Base-by-base conservation (phyloP, 345 rosid genomes). In the Lepidium sativum region DNA sequence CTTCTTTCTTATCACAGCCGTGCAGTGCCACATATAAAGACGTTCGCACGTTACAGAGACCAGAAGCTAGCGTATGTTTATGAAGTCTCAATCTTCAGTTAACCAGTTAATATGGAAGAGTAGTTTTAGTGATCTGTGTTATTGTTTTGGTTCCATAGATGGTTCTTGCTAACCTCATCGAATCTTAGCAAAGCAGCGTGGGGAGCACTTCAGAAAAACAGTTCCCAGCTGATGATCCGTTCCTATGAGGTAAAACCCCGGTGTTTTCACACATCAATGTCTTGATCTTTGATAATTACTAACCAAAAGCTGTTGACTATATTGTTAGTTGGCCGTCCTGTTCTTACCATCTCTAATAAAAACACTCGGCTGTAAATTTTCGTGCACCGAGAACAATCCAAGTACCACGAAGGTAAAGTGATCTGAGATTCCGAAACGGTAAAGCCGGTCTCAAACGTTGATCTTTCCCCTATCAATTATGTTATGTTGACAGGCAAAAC, bases 131-230 rank as follows among this genome's bases (percentile, higher is more conserved):
- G 49, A 50, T 72, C 42, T 54, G 23, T 33, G 58, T 23, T 50
- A 11, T 42, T 55, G 29, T 48, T 54, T 75, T 42, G 45, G 29
- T 60, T 37, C 40, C 71, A 35, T 83, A 86, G 97, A 54, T 94
- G 97, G 97, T 80, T 94, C 55, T 69, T 90, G 84, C 75, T 90
- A 63, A 94, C 95, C 73, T 94, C 97, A 14, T 69, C 97, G 54
- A 90, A 94, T 71, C 99, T 94, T 48, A 90, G 99, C 79, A 94
- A 90, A 84, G 96, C 97, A 50, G 96, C 99, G 10, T 90, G 97
- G 99, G 99, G 97, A 65, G 86, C 95, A 59, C 82, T 90, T 45
- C 97, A 94, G 76, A 94, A 90, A 80, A 94, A 86, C 66, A 84
- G 82, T 69, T 84, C 97, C 35, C 99, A 94, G 76, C 77, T 94